These are phyloP conservation scores for Phytophthora syringae DNA, from an alignment of 352 stramenopile species.

Conservation along the genomic window DNA sequence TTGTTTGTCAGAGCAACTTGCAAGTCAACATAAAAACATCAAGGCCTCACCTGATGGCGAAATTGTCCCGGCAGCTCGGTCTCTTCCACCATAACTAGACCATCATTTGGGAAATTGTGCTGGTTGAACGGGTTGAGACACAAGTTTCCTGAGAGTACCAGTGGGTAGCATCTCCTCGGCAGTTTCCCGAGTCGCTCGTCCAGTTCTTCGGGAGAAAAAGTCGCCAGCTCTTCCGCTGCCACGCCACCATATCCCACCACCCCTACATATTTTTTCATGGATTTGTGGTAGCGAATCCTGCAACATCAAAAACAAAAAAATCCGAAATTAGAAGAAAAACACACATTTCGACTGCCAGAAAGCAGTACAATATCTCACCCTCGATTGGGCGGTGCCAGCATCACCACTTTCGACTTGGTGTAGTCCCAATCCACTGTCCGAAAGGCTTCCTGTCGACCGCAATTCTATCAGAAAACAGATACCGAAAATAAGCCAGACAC, in stretches of 20 bases:
- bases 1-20: background rate
- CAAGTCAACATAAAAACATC: background rate
- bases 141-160: slow-evolving; percentile 69
- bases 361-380: slow-evolving; percentile 38
- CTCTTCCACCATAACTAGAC: slow-evolving; percentile 69
- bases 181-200: slow-evolving; percentile 73
- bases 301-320: slow-evolving; percentile 1
- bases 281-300: slow-evolving; percentile 67
- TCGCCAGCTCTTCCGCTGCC: slow-evolving; percentile 63
- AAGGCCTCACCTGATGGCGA: slow-evolving; percentile 54
- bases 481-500: slow-evolving; percentile 5
- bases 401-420: slow-evolving; percentile 75
- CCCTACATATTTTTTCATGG: slow-evolving; percentile 64
- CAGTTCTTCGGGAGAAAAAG: slow-evolving; percentile 43
- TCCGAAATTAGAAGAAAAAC: slow-evolving; percentile 2
- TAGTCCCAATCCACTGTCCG: slow-evolving; percentile 75
- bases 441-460: slow-evolving; percentile 63
- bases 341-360: slow-evolving; percentile 1
- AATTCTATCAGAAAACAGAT: background rate
- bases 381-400: slow-evolving; percentile 75
- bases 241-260: slow-evolving; percentile 63
- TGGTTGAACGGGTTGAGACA: slow-evolving; percentile 81
- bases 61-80: slow-evolving; percentile 72
- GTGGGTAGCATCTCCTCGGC: slow-evolving; percentile 59
- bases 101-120: slow-evolving; percentile 76